phyloP scores from a whole-genome alignment of 257 asterid genomes.

The Fraxinus excelsior region DNA sequence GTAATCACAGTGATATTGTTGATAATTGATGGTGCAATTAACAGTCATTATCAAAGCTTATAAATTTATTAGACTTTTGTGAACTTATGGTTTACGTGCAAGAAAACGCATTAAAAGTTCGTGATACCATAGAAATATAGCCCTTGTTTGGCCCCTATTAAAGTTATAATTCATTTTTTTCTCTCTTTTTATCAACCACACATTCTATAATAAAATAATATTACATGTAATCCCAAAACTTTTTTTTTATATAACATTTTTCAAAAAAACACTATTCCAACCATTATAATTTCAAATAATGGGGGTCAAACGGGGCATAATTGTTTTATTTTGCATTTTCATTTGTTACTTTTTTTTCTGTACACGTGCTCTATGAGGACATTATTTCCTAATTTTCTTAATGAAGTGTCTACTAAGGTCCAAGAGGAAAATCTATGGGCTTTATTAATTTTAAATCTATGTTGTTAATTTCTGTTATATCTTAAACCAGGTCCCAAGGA shows the following conservation, averaged over 20 bases:
- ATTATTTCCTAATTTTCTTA: background rate
- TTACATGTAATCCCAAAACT: too few species aligned
- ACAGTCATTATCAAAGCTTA: background rate
- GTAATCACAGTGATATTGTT: background rate
- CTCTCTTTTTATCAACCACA: too few species aligned
- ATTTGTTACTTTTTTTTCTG: background rate
- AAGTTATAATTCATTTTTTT: too few species aligned
- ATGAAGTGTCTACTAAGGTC: background rate
- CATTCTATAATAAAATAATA: too few species aligned
- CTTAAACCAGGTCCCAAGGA: conserved; percentile 84
- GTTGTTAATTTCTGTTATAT: conserved; percentile 15
- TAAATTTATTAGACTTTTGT: background rate
- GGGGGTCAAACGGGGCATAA: background rate
- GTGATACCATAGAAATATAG: background rate
- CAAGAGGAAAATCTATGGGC: background rate
- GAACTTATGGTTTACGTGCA: background rate
- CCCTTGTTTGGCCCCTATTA: too few species aligned
- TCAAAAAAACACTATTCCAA: too few species aligned
- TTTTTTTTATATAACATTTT: too few species aligned
- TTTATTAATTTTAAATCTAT: too few species aligned
- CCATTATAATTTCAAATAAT: too few species aligned
- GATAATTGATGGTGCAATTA: background rate
- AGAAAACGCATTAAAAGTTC: background rate
- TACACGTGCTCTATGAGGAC: background rate
- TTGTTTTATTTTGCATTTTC: background rate